Evolutionary conservation across 1,284 basidiomycete species (phyloP).

Genomic region (Pseudozyma thailandica): DNA sequence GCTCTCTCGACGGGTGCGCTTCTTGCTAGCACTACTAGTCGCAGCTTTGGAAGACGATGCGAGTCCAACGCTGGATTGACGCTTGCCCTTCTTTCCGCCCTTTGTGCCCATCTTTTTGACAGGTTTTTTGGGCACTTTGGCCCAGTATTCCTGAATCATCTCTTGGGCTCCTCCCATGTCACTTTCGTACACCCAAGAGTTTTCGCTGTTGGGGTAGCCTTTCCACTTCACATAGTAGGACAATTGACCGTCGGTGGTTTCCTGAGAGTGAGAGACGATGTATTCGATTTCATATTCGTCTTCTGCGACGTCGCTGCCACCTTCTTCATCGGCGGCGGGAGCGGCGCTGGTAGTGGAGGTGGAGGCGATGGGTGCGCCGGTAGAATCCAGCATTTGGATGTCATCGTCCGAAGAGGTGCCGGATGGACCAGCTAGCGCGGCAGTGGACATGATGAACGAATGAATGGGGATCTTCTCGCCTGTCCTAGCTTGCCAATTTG

Average conservation of each 20-base stretch:
- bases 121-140: constrained; percentile 10
- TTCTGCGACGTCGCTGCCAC: constrained; percentile 1
- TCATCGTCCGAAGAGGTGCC: constrained; percentile 17
- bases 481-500: too few species aligned
- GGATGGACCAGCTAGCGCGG: not conserved
- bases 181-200: constrained; percentile 53
- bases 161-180: constrained; percentile 53
- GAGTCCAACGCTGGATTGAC: constrained; percentile 2
- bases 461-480: too few species aligned
- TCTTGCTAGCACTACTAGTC: not conserved
- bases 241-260: constrained; percentile 29
- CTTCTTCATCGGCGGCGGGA: constrained; percentile 2
- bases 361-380: constrained; percentile 6
- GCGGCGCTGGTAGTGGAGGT: not conserved
- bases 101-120: constrained; percentile 35
- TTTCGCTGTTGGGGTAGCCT: constrained; percentile 48
- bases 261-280: constrained; percentile 41
- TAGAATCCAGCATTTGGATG: constrained; percentile 25
- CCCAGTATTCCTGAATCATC: constrained; percentile 50
- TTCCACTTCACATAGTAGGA: constrained; percentile 62
- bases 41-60: not conserved
- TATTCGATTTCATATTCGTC: constrained; percentile 55
- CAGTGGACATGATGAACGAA: not conserved
- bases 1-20: not conserved
- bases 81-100: constrained; percentile 32